Base-by-base conservation (phyloP, 257 asterid genomes). In the Coffea eugenioides region DNA sequence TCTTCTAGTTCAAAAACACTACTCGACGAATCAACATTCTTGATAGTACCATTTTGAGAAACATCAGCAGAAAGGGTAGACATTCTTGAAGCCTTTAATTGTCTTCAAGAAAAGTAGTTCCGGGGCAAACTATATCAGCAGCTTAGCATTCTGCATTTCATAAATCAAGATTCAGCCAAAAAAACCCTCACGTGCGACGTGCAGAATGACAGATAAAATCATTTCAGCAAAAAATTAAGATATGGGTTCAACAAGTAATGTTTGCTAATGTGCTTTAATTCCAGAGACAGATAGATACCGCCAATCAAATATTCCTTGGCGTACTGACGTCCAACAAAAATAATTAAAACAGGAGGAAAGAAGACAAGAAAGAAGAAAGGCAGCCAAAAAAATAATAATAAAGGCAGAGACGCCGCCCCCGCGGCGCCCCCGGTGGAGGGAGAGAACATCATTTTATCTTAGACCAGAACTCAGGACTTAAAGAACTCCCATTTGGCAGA, bases 1-100 rank as follows among this genome's bases (percentile, higher is more conserved):
- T 89, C 97, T 41, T 89, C 93, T 43, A 87, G 65, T 74, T 90
- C 96, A 3, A 82, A 78, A 52, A 75, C 80, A 65, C 82, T 79
- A 78, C 54, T 78, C 5, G 85, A 77, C 20, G 89, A 83, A 59
- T 88, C 94, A 6, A 66, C 84, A 20, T 84, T 80, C 81, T 76
- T 90, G 36, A 78, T 75, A 66, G 23, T 8, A 54, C 88, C 91
- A 80, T 87, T 87, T 77, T 83, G 88, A 61, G 73, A 71, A 68
- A 65, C 77, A 21, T 87, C 92, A 52, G 20, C 86, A 3, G 85
- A 67, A 39, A 51, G 77, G 27, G 81, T 66, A 61, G 94, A 81
- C 95, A 92, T 92, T 83, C 79, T 90, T 71, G 79, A 51, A 78
- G 45, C 64, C 78, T 25, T 69, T 27, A 65, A 39, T 39, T 25